These are phyloP conservation scores for Mycosphaerelloides madeirae DNA, from an alignment of 2,329 filamentous ascomycete species.

Conservation along the genomic window DNA sequence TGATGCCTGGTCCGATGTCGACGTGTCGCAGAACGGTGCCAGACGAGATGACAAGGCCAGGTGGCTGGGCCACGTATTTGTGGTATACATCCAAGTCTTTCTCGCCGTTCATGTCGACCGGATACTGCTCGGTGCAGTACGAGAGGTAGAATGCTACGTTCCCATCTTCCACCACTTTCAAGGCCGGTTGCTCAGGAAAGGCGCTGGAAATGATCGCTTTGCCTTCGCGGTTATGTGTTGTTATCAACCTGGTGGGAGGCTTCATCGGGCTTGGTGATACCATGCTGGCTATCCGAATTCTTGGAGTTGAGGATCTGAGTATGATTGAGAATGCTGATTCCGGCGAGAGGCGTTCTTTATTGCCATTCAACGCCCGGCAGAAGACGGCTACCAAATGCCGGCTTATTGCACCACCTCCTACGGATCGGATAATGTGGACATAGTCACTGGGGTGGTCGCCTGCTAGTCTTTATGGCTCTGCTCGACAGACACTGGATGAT, in stretches of 20 bases:
- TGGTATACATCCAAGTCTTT: constrained; percentile 46
- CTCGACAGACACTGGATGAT: no score
- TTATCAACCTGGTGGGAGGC: constrained; percentile 23
- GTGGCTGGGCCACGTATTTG: constrained; percentile 39
- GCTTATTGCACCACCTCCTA: background rate
- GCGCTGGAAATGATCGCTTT: constrained; percentile 26
- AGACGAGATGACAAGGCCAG: constrained; percentile 46
- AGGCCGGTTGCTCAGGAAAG: constrained; percentile 20
- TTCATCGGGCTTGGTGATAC: constrained; percentile 5
- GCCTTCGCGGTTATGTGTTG: constrained; percentile 27
- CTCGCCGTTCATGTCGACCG: constrained; percentile 43
- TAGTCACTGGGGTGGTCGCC: background rate
- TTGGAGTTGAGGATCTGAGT: no score
- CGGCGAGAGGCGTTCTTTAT: no score
- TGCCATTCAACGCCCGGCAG: no score
- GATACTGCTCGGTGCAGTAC: constrained; percentile 47
- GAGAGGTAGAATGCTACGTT: constrained; percentile 45
- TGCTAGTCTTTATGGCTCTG: background rate
- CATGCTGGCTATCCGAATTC: no score
- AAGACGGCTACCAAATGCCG: background rate
- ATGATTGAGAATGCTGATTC: no score
- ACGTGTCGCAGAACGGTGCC: constrained; percentile 41
- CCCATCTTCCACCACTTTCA: constrained; percentile 31
- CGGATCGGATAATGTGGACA: constrained; percentile 18
- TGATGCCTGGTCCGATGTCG: constrained; percentile 23